Percentiles rank a stretch among this genome's conserved stretches.
These are phyloP conservation scores for Monilinia aucupariae DNA, from an alignment of 2,329 filamentous ascomycete species.

Conservation along the genomic window DNA sequence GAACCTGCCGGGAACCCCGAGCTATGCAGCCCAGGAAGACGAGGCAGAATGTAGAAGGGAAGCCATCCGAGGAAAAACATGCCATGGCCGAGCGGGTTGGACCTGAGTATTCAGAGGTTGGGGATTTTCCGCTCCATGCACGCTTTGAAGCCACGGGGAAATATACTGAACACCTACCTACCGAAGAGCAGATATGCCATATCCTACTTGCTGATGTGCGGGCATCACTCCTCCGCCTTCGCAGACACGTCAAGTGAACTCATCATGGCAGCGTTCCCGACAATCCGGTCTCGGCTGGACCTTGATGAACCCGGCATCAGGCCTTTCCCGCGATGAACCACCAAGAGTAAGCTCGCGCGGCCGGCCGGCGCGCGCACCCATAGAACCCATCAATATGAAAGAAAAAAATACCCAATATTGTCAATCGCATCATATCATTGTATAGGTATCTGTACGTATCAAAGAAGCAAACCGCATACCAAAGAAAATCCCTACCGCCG, in stretches of 20 bases:
- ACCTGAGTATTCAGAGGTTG: neutral
- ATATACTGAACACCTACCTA: neutral
- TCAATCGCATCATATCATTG: neutral
- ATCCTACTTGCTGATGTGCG: neutral
- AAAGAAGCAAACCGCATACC: neutral
- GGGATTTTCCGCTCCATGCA: too few species aligned
- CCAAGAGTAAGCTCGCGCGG: neutral
- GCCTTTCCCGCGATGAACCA: neutral
- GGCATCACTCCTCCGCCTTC: too few species aligned
- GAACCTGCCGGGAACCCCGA: neutral
- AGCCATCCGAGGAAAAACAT: neutral
- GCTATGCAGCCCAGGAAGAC: too few species aligned
- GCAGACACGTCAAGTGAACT: neutral
- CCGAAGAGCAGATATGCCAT: neutral
- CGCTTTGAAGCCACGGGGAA: too few species aligned
- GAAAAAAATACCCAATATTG: neutral
- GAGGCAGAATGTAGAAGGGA: neutral
- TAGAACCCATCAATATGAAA: neutral
- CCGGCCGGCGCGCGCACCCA: neutral
- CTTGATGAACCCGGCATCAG: neutral
- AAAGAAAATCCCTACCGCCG: neutral
- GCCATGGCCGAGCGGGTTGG: neutral
- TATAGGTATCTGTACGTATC: slow-evolving; percentile 1
- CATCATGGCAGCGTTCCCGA: neutral
- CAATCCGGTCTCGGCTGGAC: neutral